Base-by-base conservation (phyloP, 2,329 filamentous ascomycete genomes). In the Exophiala spinifera region DNA sequence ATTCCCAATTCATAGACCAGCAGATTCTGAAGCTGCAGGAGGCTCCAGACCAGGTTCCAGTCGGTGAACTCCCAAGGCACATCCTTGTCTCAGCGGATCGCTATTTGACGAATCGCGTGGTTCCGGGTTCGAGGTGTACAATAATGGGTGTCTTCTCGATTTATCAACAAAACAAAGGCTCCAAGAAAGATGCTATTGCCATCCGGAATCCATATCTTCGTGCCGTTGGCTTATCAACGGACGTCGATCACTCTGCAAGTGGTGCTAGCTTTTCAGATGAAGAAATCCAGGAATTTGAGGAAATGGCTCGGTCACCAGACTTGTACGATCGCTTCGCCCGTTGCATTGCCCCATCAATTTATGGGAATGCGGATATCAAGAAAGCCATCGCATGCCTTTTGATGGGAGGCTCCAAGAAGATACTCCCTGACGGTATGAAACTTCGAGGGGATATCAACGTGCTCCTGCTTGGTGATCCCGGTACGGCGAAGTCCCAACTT, bases 91-190 rank as follows among this genome's bases (percentile, higher is more conserved):
- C 91, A 0, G 94, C 94, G n/a, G 94, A 99, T 68, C 83, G 94
- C 49, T 96, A 97, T 68, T 78, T 99, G 44, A 94, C 92, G 10
- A 99, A 99, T 69, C 84, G 91, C 48, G 94, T 99, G 2, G 91
- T 99, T 3, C 94, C 94, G 4, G 94, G 94, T 25, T 95, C 92
- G 47, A 82, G 92, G 69, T 99, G 94, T 70, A 95, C 91, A 2
- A 81, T 99, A 15, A 97, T 94, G 83, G 94, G 94, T 17, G 90
- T 99, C 31, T 99, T 96, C 76, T 96, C 92, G 25, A 97, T 97
- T 67, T 99, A 96, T 72, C 90, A 96, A 70, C 88, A 87, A 64
- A 97, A 97, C 72, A 64, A 63, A 50, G 87, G 83, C 39, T 95
- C 91, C 71, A 88, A 86, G 64, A 83, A 81, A 1, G 86, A 85